Percentiles rank a stretch among this genome's conserved stretches.
phyloP scores from a whole-genome alignment of 768 basidiomycete species.

The Nidula microcarpa region DNA sequence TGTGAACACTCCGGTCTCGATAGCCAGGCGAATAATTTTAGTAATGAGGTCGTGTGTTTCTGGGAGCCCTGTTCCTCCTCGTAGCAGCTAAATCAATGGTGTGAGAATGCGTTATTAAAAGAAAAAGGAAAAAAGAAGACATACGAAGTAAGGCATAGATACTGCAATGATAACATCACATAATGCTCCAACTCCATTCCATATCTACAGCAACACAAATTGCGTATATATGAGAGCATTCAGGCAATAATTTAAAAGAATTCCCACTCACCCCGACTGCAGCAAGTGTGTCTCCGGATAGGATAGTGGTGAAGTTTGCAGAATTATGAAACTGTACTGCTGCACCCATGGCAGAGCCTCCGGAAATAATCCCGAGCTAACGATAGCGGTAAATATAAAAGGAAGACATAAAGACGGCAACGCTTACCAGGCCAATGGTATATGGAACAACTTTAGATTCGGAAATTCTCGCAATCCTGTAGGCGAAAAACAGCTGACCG shows the following conservation, averaged over 20 bases:
- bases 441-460: conserved; percentile 11
- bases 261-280: conserved; percentile 19
- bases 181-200: conserved; percentile 23
- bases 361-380: conserved; percentile 15
- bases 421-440: conserved; percentile 15
- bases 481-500: conserved; percentile 26
- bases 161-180: conserved; percentile 26
- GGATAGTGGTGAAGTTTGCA: conserved; percentile 8
- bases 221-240: too few species aligned
- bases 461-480: conserved; percentile 21
- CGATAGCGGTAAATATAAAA: background rate
- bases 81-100: conserved; percentile 14
- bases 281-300: conserved; percentile 9
- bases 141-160: conserved; percentile 26
- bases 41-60: conserved; percentile 22
- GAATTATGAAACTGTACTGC: conserved; percentile 17
- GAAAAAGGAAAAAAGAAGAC: background rate
- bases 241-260: background rate
- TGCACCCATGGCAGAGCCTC: conserved; percentile 14
- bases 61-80: conserved; percentile 20
- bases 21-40: conserved; percentile 19
- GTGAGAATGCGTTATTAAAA: too few species aligned
- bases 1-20: conserved; percentile 26
- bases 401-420: background rate
- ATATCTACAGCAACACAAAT: conserved; percentile 12